A percentile compares a stretch with the other conserved stretches of the same genome.
These are phyloP conservation scores for Nidularia sp. DNA, from an alignment of 768 basidiomycete genomes.

Conservation along the genomic window DNA sequence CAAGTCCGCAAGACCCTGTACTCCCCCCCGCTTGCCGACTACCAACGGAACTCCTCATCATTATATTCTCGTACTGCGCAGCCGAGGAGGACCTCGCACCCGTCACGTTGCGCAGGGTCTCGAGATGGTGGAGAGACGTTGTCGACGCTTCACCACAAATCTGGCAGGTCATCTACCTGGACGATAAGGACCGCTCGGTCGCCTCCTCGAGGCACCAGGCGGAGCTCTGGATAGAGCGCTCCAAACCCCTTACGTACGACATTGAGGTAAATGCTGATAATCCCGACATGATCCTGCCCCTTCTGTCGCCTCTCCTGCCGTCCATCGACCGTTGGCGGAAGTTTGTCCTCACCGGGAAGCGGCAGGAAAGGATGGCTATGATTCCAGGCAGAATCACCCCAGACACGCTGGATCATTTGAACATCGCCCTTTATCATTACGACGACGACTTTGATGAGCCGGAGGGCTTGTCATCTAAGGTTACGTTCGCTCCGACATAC, in stretches of 20 bases:
- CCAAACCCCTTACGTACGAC: constrained; percentile 49
- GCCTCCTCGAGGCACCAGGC: constrained; percentile 43
- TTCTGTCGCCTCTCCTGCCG: constrained; percentile 60
- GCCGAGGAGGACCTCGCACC: constrained; percentile 43
- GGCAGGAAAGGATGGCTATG: constrained; percentile 26
- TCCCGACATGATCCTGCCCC: constrained; percentile 51
- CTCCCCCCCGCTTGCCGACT: constrained; percentile 24
- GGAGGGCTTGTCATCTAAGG: constrained; percentile 17
- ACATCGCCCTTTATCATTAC: constrained; percentile 30
- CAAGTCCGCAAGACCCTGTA: not conserved
- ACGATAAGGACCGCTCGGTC: constrained; percentile 31
- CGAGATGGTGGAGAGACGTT: constrained; percentile 54
- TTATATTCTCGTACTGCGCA: constrained; percentile 50
- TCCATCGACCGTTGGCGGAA: constrained; percentile 55
- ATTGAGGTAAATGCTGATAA: constrained; percentile 46
- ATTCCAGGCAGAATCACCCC: constrained; percentile 17
- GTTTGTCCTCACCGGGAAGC: constrained; percentile 39
- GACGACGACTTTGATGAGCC: constrained; percentile 22
- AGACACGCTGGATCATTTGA: constrained; percentile 27
- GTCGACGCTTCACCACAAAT: constrained; percentile 49
- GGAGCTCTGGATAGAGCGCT: constrained; percentile 48
- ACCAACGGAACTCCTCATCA: constrained; percentile 60
- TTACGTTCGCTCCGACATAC: constrained; percentile 28
- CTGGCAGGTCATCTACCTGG: constrained; percentile 57
- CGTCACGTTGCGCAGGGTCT: constrained; percentile 49